Conservation (phyloP, 2,329 filamentous ascomycete species). For the Sporothrix pseudoabietina region DNA sequence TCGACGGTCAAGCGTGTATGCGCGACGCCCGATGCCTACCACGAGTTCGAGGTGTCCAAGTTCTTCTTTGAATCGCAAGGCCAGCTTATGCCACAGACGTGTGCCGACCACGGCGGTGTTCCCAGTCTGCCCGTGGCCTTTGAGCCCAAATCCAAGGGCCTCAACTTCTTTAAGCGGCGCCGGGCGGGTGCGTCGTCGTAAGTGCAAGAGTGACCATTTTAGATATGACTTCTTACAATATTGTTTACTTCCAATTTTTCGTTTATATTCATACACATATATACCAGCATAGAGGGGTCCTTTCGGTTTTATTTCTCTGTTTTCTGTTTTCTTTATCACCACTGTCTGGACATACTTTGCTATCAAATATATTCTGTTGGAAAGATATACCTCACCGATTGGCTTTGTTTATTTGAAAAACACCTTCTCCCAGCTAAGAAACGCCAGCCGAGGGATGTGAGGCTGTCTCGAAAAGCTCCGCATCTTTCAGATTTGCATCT, state of each 20-base stretch:
- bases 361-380: too few species aligned
- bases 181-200: not conserved
- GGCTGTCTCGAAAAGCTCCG: not conserved
- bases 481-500: not conserved
- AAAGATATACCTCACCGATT: not conserved
- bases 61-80: conserved; percentile 46
- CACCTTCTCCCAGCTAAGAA: not conserved
- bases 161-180: conserved; percentile 17
- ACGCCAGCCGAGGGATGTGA: conserved; percentile 3
- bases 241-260: not conserved
- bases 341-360: not conserved
- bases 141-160: not conserved
- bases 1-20: conserved; percentile 38
- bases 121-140: conserved; percentile 15
- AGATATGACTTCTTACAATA: not conserved
- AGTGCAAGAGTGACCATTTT: not conserved
- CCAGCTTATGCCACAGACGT: conserved; percentile 36
- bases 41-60: conserved; percentile 41
- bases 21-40: conserved; percentile 35
- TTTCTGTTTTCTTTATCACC: not conserved
- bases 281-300: not conserved
- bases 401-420: not conserved
- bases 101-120: conserved; percentile 32
- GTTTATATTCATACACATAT: not conserved
- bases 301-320: not conserved